A percentile compares a stretch with the other conserved stretches of the same genome.
Evolutionary conservation across 192 early-diverging fungal species (phyloP).

Genomic region (Chytriomyces sp.): DNA sequence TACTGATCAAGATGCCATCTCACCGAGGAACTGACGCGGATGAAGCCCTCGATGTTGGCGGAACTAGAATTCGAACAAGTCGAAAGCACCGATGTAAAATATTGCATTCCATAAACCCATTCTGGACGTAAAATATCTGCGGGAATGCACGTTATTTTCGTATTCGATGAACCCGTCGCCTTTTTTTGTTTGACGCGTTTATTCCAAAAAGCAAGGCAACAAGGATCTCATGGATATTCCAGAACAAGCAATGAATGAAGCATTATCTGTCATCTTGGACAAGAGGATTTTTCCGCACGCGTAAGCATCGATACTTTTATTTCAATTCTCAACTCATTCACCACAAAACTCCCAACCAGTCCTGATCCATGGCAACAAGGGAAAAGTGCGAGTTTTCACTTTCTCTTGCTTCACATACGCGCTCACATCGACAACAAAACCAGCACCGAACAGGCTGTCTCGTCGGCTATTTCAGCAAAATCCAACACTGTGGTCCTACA

Average conservation of each 20-base stretch:
- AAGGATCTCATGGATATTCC: conserved; percentile 65
- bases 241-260: conserved; percentile 56
- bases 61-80: too few relatives aligned
- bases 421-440: not conserved
- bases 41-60: too few relatives aligned
- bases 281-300: conserved; percentile 54
- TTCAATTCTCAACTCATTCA: not conserved
- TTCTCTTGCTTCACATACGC: too few relatives aligned
- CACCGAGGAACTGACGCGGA: too few relatives aligned
- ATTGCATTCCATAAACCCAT: too few relatives aligned
- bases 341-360: conserved; percentile 49
- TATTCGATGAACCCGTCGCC: not conserved
- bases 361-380: conserved; percentile 98
- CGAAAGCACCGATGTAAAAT: too few relatives aligned
- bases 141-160: too few relatives aligned
- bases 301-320: conserved; percentile 28
- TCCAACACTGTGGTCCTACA: conserved; percentile 94
- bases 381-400: too few relatives aligned
- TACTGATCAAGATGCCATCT: too few relatives aligned
- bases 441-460: conserved; percentile 95
- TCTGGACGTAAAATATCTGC: too few relatives aligned
- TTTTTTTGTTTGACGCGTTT: not conserved
- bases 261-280: conserved; percentile 55
- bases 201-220: conserved; percentile 1
- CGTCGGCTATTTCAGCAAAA: conserved; percentile 92